Evolutionary conservation across 257 asterid species (phyloP).

Genomic region (Fraxinus americana): DNA sequence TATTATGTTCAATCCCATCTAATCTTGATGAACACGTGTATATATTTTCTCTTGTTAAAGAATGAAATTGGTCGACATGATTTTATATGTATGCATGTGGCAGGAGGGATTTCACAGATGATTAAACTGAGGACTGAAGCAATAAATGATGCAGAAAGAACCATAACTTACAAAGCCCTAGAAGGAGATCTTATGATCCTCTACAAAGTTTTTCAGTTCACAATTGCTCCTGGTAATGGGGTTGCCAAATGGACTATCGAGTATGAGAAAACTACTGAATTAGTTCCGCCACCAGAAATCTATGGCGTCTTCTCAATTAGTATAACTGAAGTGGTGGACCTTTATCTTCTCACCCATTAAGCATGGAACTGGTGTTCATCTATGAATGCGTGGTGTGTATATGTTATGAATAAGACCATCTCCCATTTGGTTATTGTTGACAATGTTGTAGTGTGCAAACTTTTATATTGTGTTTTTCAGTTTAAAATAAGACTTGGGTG

Average conservation of each 20-base stretch:
- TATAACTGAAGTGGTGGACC: neutral
- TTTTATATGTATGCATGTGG: neutral
- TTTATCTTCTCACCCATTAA: neutral
- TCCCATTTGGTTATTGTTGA: no score
- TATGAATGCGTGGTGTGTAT: no score
- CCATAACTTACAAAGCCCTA: conserved; percentile 12
- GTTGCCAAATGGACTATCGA: conserved; percentile 31
- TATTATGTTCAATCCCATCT: no score
- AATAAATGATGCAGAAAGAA: conserved; percentile 26
- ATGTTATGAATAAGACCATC: no score
- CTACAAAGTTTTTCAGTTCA: conserved; percentile 31
- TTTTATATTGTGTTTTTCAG: no score
- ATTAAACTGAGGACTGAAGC: conserved; percentile 20
- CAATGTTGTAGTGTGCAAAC: no score
- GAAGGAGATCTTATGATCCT: conserved; percentile 36
- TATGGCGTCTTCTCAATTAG: neutral
- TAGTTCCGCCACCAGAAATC: neutral
- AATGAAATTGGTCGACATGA: no score
- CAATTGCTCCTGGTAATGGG: conserved; percentile 26
- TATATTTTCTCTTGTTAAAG: no score
- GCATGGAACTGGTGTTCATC: neutral
- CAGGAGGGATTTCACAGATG: conserved; percentile 21
- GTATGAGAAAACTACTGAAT: conserved; percentile 24
- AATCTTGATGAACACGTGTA: no score
- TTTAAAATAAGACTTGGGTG: no score